These are phyloP conservation scores for Colletotrichum orbiculare DNA, from an alignment of 2,329 filamentous ascomycete genomes.

Conservation along the genomic window DNA sequence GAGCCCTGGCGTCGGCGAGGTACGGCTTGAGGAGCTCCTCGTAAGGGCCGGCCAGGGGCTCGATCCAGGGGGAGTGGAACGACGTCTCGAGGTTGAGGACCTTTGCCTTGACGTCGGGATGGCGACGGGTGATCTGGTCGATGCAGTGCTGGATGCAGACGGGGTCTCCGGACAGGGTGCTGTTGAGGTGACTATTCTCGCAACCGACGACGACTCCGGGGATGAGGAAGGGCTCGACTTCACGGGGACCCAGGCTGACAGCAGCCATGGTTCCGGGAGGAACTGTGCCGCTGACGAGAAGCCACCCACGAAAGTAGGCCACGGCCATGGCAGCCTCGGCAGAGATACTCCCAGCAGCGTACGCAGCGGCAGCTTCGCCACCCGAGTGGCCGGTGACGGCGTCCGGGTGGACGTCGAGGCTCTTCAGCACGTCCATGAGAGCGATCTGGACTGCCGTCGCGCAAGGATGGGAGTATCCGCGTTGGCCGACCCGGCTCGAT, in stretches of 20 bases:
- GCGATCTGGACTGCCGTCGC: constrained; percentile 52
- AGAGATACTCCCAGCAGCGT: constrained; percentile 50
- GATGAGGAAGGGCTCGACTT: constrained; percentile 43
- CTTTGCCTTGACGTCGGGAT: constrained; percentile 45
- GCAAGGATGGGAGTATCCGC: constrained; percentile 41
- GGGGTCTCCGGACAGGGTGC: constrained; percentile 42
- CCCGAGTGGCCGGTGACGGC: constrained; percentile 55
- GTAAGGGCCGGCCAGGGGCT: constrained; percentile 35
- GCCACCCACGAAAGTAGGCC: constrained; percentile 52
- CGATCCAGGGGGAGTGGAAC: constrained; percentile 51
- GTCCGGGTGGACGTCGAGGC: constrained; percentile 45
- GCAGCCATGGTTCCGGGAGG: constrained; percentile 52
- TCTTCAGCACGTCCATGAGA: constrained; percentile 51
- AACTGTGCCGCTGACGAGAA: constrained; percentile 38
- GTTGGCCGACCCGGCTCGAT: constrained; percentile 40
- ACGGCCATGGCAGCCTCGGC: constrained; percentile 49
- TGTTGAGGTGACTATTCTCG: constrained; percentile 45
- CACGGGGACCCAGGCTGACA: constrained; percentile 47
- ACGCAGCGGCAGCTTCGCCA: constrained; percentile 59
- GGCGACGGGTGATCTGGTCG: constrained; percentile 41
- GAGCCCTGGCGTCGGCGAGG: constrained; percentile 12
- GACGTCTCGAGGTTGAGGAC: constrained; percentile 52
- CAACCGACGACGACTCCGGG: constrained; percentile 44
- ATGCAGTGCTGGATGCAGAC: constrained; percentile 42
- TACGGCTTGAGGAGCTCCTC: constrained; percentile 20